phyloP scores from a whole-genome alignment of 768 basidiomycete species.

The Termitomyces sp. region DNA sequence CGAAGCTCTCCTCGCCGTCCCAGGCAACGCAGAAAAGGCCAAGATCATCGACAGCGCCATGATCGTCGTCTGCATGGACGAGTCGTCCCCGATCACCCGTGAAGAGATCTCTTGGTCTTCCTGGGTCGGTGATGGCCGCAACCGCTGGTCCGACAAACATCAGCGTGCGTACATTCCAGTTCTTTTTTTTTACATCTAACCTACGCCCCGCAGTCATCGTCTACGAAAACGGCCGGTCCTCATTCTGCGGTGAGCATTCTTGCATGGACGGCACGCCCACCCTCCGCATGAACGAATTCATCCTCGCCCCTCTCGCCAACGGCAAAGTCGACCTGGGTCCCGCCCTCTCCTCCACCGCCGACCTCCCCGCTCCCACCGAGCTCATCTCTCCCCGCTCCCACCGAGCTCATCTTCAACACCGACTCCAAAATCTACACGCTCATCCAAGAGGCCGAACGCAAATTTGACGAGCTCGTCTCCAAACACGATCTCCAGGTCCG shows the following conservation, averaged over 20 bases:
- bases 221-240: conserved; percentile 91
- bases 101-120: conserved; percentile 77
- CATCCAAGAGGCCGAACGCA: conserved; percentile 52
- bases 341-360: conserved; percentile 22
- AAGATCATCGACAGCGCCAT: conserved; percentile 86
- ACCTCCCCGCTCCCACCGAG: too few species aligned
- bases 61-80: conserved; percentile 83
- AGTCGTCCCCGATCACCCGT: conserved; percentile 71
- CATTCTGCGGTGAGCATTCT: conserved; percentile 85
- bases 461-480: conserved; percentile 77
- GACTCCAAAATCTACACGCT: conserved; percentile 46
- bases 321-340: conserved; percentile 76
- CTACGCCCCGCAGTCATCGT: conserved; percentile 64
- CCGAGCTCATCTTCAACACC: conserved; percentile 68
- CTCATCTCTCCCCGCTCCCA: too few species aligned
- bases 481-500: too few species aligned
- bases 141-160: conserved; percentile 96
- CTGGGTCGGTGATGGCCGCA: conserved; percentile 89
- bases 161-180: conserved; percentile 68
- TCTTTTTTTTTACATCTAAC: not conserved
- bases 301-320: conserved; percentile 67
- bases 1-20: conserved; percentile 54
- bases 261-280: conserved; percentile 96
- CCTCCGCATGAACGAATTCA: conserved; percentile 90
- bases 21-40: conserved; percentile 56